A percentile compares a stretch with the other conserved stretches of the same genome.
phyloP scores from a whole-genome alignment of 208 protist species.

The Leishmania aethiopica region DNA sequence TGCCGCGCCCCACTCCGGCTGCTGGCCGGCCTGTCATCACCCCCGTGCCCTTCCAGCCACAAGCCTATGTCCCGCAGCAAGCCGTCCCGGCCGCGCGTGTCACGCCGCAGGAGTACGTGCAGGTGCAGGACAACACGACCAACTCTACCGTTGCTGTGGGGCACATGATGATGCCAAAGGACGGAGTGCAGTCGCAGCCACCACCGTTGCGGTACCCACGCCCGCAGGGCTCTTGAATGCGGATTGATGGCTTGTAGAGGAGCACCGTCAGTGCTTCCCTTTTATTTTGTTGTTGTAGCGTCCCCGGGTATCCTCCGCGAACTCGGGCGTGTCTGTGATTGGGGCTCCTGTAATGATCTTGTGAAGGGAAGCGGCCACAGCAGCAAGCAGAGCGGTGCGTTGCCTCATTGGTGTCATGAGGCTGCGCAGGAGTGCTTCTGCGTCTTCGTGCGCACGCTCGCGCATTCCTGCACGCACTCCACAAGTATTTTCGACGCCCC shows the following conservation, averaged over 20 bases:
- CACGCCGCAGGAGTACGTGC: slow-evolving; percentile 77
- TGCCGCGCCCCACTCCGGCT: slow-evolving; percentile 19
- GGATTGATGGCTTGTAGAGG: neutral
- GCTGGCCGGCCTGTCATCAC: slow-evolving; percentile 38
- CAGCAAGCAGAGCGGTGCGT: neutral
- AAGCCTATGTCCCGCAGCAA: slow-evolving; percentile 57
- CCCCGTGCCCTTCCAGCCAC: slow-evolving; percentile 71
- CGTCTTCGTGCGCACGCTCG: neutral
- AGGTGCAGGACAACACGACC: slow-evolving; percentile 73
- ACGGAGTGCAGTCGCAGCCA: slow-evolving; percentile 15
- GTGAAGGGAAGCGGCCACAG: neutral
- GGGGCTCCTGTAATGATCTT: neutral
- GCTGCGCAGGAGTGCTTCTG: neutral
- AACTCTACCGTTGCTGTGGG: slow-evolving; percentile 67
- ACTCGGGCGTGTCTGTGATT: neutral
- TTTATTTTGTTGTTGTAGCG: neutral
- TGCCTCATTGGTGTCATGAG: neutral
- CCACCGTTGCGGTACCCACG: slow-evolving; percentile 15
- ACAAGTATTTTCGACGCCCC: neutral
- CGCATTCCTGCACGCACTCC: neutral
- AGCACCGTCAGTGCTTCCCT: neutral
- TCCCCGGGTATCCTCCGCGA: neutral
- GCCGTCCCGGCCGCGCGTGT: slow-evolving; percentile 30
- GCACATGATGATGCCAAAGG: slow-evolving; percentile 67
- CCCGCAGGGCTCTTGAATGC: neutral